Conservation (phyloP, 2,329 filamentous ascomycete species). For the Fusarium sp. region DNA sequence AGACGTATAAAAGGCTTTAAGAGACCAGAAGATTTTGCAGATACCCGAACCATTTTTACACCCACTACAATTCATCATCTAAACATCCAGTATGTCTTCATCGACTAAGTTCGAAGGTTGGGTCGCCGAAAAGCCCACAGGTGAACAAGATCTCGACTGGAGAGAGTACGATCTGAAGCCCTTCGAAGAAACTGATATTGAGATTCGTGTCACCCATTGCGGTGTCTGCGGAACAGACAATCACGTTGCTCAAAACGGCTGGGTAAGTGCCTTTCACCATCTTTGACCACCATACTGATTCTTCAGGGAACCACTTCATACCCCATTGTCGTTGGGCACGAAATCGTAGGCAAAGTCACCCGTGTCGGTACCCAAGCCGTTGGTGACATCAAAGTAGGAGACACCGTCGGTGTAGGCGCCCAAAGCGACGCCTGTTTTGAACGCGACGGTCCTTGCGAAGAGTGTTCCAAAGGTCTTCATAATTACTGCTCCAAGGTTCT, state of each 20-base stretch:
- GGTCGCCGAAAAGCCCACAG: constrained; percentile 39
- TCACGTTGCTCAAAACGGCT: constrained; percentile 67
- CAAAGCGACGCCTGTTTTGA: constrained; percentile 72
- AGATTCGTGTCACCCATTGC: constrained; percentile 73
- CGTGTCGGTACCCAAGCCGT: constrained; percentile 62
- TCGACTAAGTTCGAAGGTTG: neutral
- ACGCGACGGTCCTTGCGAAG: constrained; percentile 48
- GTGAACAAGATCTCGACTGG: constrained; percentile 63
- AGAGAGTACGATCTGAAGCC: constrained; percentile 69
- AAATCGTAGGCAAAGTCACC: constrained; percentile 70
- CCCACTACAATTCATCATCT: rapidly evolving
- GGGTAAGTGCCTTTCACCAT: constrained; percentile 45
- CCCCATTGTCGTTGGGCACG: constrained; percentile 70
- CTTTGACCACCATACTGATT: rapidly evolving
- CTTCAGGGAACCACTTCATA: constrained; percentile 36
- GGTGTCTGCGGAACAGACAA: constrained; percentile 73
- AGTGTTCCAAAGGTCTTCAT: constrained; percentile 73
- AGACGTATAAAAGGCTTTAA: neutral
- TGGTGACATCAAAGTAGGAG: constrained; percentile 65
- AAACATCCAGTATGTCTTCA: neutral
- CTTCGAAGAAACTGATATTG: constrained; percentile 74
- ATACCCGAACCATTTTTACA: neutral
- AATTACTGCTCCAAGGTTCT: constrained; percentile 65
- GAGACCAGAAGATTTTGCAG: neutral
- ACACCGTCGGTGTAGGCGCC: constrained; percentile 76